Base-by-base conservation (phyloP, 805 yeast species). In the Crinitomyces ghanaensis region DNA sequence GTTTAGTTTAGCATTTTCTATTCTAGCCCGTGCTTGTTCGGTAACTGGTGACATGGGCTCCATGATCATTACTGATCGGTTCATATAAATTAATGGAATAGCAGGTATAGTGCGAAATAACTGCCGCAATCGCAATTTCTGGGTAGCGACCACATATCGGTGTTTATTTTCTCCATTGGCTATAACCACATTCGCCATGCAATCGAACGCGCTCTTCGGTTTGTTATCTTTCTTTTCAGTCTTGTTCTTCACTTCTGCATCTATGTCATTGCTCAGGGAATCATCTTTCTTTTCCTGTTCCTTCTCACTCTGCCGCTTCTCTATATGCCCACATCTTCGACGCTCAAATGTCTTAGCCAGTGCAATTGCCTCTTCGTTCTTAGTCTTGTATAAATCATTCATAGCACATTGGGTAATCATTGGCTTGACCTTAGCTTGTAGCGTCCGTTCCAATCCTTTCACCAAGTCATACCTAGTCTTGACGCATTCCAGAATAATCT, bases 321-420 rank as follows among this genome's bases (percentile, higher is more conserved):
- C 17, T 14, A 9, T 16, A 58, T 91, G 98, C 39, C 80, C 80
- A 57, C 98, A 91, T 46, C 95, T 74, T 59, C 98, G 73, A 59
- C 96, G 75, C 57, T 91, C 98, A 45, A 79, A 78, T 2, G 63
- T 51, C 54, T 85, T 91, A 6, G 94, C 97, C 22, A 77, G 48
- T 19, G 70, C 79, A 30, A 91, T 81, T 2, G 93, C 94, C 4
- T 60, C 64, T 47, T 82, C 86, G 48, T 82, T 71, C 17, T 71
- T 70, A 4, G 78, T 65, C 28, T 67, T 66, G 55, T 91, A 91
- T 19, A 91, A 61, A 13, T 81, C 78, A 51, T 84, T 84, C 68
- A 91, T 83, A 47, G 94, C 81, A 53, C 98, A 91, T 56, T 91
- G 97, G 2, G 98, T 84, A 35, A 91, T 80, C 93, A 91, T 71